Evolutionary conservation across 106 monocot genomes (phyloP).

Genomic region (Xerophyta viscosa): DNA sequence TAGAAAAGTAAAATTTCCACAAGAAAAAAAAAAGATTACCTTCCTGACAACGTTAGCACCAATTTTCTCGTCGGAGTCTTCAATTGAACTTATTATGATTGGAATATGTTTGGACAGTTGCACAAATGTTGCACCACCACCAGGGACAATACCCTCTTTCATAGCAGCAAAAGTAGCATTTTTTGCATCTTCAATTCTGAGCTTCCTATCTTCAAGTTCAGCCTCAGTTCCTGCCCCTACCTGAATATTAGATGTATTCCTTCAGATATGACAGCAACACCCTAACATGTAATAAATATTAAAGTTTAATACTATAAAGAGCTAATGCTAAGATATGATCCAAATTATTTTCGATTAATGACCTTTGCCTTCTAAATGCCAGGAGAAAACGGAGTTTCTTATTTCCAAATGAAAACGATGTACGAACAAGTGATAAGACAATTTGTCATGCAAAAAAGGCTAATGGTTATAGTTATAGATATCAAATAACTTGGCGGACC

Average conservation of each 20-base stretch:
- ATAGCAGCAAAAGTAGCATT: slow-evolving; percentile 95
- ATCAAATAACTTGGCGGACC: slow-evolving; percentile 32
- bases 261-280: slow-evolving; percentile 14
- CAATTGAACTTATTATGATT: slow-evolving; percentile 33
- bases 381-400: no score
- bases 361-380: no score
- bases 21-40: slow-evolving; percentile 35
- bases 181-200: slow-evolving; percentile 93
- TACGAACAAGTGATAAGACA: no score
- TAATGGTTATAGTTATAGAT: no score
- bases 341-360: no score
- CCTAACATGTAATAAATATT: slow-evolving; percentile 3
- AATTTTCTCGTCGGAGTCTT: slow-evolving; percentile 77
- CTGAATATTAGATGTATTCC: slow-evolving; percentile 32
- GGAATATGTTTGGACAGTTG: slow-evolving; percentile 80
- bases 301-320: no score
- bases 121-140: slow-evolving; percentile 82
- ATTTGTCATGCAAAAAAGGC: no score
- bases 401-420: no score
- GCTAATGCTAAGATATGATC: no score
- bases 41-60: slow-evolving; percentile 83
- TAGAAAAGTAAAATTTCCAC: no score
- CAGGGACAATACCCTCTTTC: slow-evolving; percentile 85
- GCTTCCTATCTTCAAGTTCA: slow-evolving; percentile 90
- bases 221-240: slow-evolving; percentile 88